Conservation (phyloP, 1,284 basidiomycete species). For the Xanthoconium separans region DNA sequence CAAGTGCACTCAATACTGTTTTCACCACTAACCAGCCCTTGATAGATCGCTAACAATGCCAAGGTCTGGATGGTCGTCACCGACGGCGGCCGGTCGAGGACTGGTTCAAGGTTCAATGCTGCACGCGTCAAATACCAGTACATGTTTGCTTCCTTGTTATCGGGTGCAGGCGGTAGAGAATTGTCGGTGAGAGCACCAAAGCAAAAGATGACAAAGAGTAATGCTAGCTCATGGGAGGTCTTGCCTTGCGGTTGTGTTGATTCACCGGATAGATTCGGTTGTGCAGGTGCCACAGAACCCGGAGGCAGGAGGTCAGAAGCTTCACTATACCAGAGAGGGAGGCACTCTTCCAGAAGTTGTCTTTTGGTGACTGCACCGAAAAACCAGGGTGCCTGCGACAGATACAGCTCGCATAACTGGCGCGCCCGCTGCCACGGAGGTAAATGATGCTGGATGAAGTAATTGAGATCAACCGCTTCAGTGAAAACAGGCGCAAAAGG, state of each 20-base stretch:
- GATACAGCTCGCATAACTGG: slow-evolving; percentile 59
- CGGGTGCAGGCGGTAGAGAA: slow-evolving; percentile 48
- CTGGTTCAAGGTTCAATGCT: slow-evolving; percentile 60
- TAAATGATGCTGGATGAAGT: slow-evolving; percentile 47
- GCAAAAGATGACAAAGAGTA: slow-evolving; percentile 57
- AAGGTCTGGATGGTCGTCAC: slow-evolving; percentile 68
- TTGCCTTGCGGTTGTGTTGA: slow-evolving; percentile 19
- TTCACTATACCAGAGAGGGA: slow-evolving; percentile 66
- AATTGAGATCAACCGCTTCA: slow-evolving; percentile 42
- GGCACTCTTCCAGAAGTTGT: slow-evolving; percentile 61
- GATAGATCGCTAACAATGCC: slow-evolving; percentile 66
- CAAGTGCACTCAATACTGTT: slow-evolving; percentile 62
- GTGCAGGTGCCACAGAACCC: slow-evolving; percentile 27
- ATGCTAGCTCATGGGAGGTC: slow-evolving; percentile 54
- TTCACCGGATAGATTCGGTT: not conserved
- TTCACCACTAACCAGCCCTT: slow-evolving; percentile 55
- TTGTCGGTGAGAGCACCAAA: slow-evolving; percentile 58
- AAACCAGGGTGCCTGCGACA: slow-evolving; percentile 74
- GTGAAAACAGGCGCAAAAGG: slow-evolving; percentile 44
- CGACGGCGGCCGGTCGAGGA: slow-evolving; percentile 63
- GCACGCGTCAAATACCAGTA: slow-evolving; percentile 59
- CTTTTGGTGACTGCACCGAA: slow-evolving; percentile 62
- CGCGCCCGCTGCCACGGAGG: slow-evolving; percentile 57
- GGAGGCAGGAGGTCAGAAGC: slow-evolving; percentile 34
- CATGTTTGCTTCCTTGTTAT: slow-evolving; percentile 49